Evolutionary conservation across 139 green algal species (phyloP), one percentile per base, ranked within the genome.

Genomic region (Parachlorella kessleri): DNA sequence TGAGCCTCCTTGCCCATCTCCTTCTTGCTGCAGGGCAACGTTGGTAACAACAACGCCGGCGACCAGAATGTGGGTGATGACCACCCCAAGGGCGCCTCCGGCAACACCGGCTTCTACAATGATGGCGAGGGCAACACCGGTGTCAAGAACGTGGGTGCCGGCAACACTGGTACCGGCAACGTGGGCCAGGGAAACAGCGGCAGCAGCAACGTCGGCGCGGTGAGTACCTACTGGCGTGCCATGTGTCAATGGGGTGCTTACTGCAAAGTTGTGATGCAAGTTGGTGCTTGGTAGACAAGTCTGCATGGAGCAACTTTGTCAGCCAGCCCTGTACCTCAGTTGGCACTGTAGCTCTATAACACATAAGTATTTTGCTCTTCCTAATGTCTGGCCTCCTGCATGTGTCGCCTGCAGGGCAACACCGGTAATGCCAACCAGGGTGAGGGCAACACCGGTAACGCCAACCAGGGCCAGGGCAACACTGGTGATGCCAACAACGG

Each of bases 161-260:
- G 59, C 59, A 68, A 68, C 59, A 68, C 59, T 37, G 59, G 59
- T 18, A 37, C 59, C 21, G 59, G 26, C 24, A 68, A 68, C 59
- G 28, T 68, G 6, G 59, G 59, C 26, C 59, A 68, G 59, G 59
- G 59, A 10, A 68, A 68, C 23, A 36, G 24, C 26, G 59, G 59
- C 59, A 37, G 7, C 26, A 33, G 23, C 59, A 68, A 33, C 28
- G 59, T 36, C 24, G 23, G 59, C 21, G 10, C 9, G 59, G 59
- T 33, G 28, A 33, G 63, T 33, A 33, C 23, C 48, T 18, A 14
- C 14, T 59, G 14, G 14, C 48, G 48, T 28, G 48, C 48, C 48
- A 10, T 59, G 10, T 10, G 48, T 10, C 48, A 18, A 10, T 59
- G 48, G 10, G 18, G 10, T 18, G 48, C 48, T 10, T 18, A 28